A percentile compares a stretch with the other conserved stretches of the same genome.
Conservation (phyloP, 2,329 filamentous ascomycete genomes). For the Fusarium dlaminii region DNA sequence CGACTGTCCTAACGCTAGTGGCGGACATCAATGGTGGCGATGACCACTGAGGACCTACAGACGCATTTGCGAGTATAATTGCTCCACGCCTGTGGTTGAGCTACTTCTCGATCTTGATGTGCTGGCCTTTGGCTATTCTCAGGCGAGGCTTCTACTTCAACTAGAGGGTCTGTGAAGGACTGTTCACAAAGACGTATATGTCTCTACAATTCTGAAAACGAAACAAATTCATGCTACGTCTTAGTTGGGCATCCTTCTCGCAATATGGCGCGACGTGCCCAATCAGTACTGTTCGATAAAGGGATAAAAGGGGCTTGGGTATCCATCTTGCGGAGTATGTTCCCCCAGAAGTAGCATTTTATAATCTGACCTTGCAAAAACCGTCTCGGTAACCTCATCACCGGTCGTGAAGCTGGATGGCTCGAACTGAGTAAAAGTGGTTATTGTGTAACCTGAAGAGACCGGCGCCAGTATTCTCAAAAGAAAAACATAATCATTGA, state of each 20-base stretch:
- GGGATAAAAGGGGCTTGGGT: slow-evolving; percentile 17
- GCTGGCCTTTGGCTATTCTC: slow-evolving; percentile 19
- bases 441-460: not conserved
- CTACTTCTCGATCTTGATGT: slow-evolving; percentile 23
- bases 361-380: not conserved
- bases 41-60: not conserved
- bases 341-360: not conserved
- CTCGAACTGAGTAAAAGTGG: not conserved
- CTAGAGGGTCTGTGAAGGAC: not conserved
- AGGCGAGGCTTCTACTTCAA: slow-evolving; percentile 2
- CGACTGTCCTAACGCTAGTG: not conserved
- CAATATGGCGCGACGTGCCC: not conserved
- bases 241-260: not conserved
- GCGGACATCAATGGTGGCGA: not conserved
- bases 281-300: not conserved
- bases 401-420: not conserved
- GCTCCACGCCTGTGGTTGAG: slow-evolving; percentile 4
- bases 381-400: not conserved
- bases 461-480: not conserved
- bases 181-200: slow-evolving; percentile 17
- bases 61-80: not conserved
- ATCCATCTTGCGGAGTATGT: slow-evolving; percentile 12
- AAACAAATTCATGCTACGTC: not conserved
- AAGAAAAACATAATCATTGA: not conserved
- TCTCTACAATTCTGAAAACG: not conserved